phyloP scores from a whole-genome alignment of 257 asterid genomes.

The Ballota nigra region DNA sequence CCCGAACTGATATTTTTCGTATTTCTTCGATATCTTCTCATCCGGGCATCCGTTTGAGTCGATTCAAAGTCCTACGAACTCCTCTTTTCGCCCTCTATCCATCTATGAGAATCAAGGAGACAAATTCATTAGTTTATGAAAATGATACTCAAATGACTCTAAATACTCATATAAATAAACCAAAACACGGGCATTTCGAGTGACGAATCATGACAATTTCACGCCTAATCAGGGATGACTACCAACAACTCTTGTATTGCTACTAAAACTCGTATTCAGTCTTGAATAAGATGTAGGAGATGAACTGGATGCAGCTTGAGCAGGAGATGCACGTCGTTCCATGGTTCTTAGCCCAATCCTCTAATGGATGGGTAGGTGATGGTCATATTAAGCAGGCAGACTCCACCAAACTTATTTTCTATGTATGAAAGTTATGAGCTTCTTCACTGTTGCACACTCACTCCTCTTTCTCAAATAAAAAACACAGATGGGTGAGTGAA shows the following conservation, averaged over 20 bases:
- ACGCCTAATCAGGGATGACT: too few relatives aligned
- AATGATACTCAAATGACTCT: too few relatives aligned
- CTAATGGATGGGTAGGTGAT: slow-evolving; percentile 8
- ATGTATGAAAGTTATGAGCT: background rate
- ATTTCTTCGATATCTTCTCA: too few relatives aligned
- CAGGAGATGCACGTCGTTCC: slow-evolving; percentile 29
- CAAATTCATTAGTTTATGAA: too few relatives aligned
- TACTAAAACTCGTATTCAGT: slow-evolving; percentile 19
- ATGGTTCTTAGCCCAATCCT: slow-evolving; percentile 29
- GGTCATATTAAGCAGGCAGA: background rate
- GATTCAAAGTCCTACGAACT: too few relatives aligned
- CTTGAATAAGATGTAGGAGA: slow-evolving; percentile 34
- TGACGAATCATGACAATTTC: too few relatives aligned
- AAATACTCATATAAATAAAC: too few relatives aligned
- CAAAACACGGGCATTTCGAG: too few relatives aligned
- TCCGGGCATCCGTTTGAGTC: too few relatives aligned
- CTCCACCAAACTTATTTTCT: slow-evolving; percentile 16
- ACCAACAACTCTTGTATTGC: slow-evolving; percentile 10
- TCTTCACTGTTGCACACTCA: background rate
- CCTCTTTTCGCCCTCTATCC: too few relatives aligned
- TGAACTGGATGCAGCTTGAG: slow-evolving; percentile 34
- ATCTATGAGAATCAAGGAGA: too few relatives aligned
- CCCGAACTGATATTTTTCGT: too few relatives aligned
- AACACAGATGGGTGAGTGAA: slow-evolving; percentile 1
- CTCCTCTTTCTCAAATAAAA: background rate